Evolutionary conservation across 2,329 filamentous ascomycete genomes (phyloP).

Genomic region (Neophaeococcomyces aloes): DNA sequence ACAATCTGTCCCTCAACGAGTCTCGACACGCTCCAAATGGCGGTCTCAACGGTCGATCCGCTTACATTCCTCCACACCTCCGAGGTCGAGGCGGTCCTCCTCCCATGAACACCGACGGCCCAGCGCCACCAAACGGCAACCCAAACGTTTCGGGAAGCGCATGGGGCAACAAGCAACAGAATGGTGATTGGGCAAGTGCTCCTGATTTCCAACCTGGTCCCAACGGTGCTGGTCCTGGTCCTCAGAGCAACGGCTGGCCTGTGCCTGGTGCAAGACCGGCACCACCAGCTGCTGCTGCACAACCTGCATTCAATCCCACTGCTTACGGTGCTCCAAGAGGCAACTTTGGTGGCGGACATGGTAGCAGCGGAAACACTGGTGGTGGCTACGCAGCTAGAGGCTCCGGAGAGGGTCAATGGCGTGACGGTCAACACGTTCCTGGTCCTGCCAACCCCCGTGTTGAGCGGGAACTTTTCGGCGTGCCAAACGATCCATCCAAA

Average conservation of each 20-base stretch:
- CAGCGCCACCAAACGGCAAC: conserved; percentile 23
- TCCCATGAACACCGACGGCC: conserved; percentile 28
- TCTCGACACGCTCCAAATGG: conserved; percentile 49
- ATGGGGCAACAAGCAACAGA: conserved; percentile 24
- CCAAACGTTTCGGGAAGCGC: conserved; percentile 26
- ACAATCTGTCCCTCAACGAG: conserved; percentile 49
- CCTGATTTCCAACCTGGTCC: conserved; percentile 43
- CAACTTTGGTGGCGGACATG: conserved; percentile 40
- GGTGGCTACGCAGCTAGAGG: conserved; percentile 54
- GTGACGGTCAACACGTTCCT: conserved; percentile 89
- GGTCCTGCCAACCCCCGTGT: conserved; percentile 78
- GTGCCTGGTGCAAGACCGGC: conserved; percentile 11
- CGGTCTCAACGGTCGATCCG: conserved; percentile 35
- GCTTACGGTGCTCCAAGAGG: conserved; percentile 48
- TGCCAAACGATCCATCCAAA: conserved; percentile 83
- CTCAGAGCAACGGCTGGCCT: conserved; percentile 29
- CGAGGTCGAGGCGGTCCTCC: conserved; percentile 33
- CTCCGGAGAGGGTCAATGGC: conserved; percentile 92
- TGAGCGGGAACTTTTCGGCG: conserved; percentile 92
- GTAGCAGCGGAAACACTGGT: conserved; percentile 40
- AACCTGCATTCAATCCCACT: conserved; percentile 47
- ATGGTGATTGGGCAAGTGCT: conserved; percentile 44
- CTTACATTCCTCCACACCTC: conserved; percentile 58
- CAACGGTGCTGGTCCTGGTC: conserved; percentile 27
- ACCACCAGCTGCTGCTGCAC: conserved; percentile 18